Evolutionary conservation across 1,284 basidiomycete species (phyloP).

Genomic region (Puccinia horiana): DNA sequence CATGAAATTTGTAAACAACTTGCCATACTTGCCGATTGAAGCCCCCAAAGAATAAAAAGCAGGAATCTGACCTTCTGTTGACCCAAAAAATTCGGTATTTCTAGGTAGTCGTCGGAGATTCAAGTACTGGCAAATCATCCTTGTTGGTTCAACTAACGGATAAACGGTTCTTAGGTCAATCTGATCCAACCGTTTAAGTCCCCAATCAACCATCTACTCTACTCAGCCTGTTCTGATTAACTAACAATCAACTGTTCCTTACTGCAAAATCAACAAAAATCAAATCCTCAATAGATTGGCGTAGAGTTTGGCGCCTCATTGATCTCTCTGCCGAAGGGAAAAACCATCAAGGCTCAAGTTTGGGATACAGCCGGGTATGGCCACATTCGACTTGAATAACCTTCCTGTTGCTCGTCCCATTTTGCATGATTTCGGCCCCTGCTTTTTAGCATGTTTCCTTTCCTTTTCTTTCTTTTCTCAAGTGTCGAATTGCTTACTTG

Average conservation of each 20-base stretch:
- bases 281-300: slow-evolving; percentile 24
- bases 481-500: background rate
- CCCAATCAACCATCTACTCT: background rate
- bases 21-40: background rate
- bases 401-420: background rate
- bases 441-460: background rate
- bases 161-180: slow-evolving; percentile 48
- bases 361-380: slow-evolving; percentile 49
- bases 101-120: slow-evolving; percentile 47
- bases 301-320: slow-evolving; percentile 49
- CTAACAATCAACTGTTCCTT: background rate
- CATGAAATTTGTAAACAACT: background rate
- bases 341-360: slow-evolving; percentile 47
- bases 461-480: background rate
- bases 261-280: background rate
- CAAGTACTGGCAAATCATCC: slow-evolving; percentile 49
- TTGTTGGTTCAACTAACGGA: slow-evolving; percentile 46
- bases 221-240: background rate
- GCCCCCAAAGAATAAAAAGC: background rate
- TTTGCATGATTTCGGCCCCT: background rate
- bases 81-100: background rate
- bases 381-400: background rate
- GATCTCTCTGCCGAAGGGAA: slow-evolving; percentile 45
- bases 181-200: slow-evolving; percentile 46
- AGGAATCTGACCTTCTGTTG: background rate